Evolutionary conservation across 78 protist species (phyloP).

Genomic region (Ministeria vibrans): DNA sequence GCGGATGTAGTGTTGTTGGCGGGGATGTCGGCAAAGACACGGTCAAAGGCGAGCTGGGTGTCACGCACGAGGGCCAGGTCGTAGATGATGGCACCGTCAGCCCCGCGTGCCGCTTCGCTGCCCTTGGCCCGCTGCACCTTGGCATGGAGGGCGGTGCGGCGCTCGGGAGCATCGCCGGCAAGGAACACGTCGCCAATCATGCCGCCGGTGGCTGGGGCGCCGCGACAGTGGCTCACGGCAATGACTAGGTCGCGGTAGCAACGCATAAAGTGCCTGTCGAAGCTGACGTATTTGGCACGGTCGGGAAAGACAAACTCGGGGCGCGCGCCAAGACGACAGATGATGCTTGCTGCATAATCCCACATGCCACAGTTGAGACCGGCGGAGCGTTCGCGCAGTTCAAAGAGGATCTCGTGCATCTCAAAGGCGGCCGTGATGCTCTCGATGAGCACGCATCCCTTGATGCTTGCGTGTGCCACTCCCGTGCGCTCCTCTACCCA

Average conservation of each 20-base stretch:
- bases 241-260: constrained; percentile 52
- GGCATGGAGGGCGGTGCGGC: no score
- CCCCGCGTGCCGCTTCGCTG: no score
- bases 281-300: constrained; percentile 43
- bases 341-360: constrained; percentile 63
- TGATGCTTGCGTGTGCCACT: constrained; percentile 51
- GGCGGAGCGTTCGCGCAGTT: constrained; percentile 54
- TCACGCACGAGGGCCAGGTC: no score
- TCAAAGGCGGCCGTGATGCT: constrained; percentile 67
- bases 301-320: constrained; percentile 55
- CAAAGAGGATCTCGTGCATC: constrained; percentile 74
- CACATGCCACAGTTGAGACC: constrained; percentile 76
- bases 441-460: constrained; percentile 70
- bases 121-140: no score
- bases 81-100: no score
- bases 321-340: constrained; percentile 51
- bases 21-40: no score
- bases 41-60: no score
- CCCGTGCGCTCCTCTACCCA: constrained; percentile 26
- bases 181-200: no score
- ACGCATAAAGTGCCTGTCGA: constrained; percentile 62
- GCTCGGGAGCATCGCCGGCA: no score
- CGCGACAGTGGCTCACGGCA: constrained; percentile 66
- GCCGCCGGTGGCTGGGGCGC: constrained; percentile 66
- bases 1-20: no score